A percentile compares a stretch with the other conserved stretches of the same genome.
Evolutionary conservation across 2,329 filamentous ascomycete species (phyloP).

Genomic region (Paecilomyces fulvus): DNA sequence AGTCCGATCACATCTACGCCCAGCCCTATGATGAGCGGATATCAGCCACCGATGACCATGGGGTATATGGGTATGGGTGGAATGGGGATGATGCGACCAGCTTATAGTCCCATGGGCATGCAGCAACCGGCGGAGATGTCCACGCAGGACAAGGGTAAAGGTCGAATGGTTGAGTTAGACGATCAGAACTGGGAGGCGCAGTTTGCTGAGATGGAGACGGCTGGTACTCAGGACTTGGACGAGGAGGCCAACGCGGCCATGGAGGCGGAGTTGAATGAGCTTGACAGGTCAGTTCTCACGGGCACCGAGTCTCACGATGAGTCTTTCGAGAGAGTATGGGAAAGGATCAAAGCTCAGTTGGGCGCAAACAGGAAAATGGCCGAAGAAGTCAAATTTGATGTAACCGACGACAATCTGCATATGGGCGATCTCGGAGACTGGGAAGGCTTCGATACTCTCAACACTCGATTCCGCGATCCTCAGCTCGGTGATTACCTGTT

Average conservation of each 20-base stretch:
- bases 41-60: slow-evolving; percentile 39
- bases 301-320: slow-evolving; percentile 55
- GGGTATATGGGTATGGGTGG: slow-evolving; percentile 32
- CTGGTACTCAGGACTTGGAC: slow-evolving; percentile 46
- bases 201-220: slow-evolving; percentile 74
- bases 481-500: slow-evolving; percentile 86
- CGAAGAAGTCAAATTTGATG: slow-evolving; percentile 49
- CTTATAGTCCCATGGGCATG: slow-evolving; percentile 42
- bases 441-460: slow-evolving; percentile 63
- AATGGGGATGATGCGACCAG: slow-evolving; percentile 40
- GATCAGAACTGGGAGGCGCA: slow-evolving; percentile 94
- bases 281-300: slow-evolving; percentile 68
- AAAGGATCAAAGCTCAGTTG: slow-evolving; percentile 39
- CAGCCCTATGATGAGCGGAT: slow-evolving; percentile 53
- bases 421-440: slow-evolving; percentile 73
- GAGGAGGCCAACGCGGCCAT: slow-evolving; percentile 63
- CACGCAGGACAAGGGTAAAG: slow-evolving; percentile 73
- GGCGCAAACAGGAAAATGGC: slow-evolving; percentile 49
- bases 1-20: slow-evolving; percentile 48
- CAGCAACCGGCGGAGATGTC: slow-evolving; percentile 37
- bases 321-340: slow-evolving; percentile 74
- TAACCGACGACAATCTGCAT: slow-evolving; percentile 36
- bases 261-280: slow-evolving; percentile 77
- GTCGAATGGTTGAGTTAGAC: slow-evolving; percentile 76
- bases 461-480: slow-evolving; percentile 65